Conservation (phyloP, 441 rosid genomes). For the Syzygium syzygioides region DNA sequence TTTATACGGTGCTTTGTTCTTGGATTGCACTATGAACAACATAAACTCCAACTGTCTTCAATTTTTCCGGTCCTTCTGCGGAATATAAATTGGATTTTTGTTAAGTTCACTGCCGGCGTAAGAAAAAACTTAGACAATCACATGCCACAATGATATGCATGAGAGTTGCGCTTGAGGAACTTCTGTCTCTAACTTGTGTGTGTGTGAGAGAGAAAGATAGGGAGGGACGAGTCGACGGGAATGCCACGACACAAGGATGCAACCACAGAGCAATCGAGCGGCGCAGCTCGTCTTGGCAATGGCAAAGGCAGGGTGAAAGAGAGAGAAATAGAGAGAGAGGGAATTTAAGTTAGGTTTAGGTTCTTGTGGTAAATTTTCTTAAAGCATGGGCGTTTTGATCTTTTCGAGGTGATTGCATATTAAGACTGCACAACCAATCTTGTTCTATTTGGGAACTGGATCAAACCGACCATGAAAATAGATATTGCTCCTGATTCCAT, state of each 20-base stretch:
- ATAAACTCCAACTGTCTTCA: not conserved
- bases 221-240: not conserved
- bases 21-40: not conserved
- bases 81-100: not conserved
- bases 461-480: too few relatives aligned
- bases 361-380: not conserved
- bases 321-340: not conserved
- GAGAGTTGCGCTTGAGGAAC: not conserved
- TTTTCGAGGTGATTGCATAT: too few relatives aligned
- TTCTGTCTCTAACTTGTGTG: rapidly evolving
- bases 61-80: not conserved
- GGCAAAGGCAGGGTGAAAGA: not conserved
- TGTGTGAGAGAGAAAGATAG: rapidly evolving
- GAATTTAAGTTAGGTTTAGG: not conserved
- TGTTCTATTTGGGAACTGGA: too few relatives aligned
- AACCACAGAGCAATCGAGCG: not conserved
- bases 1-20: not conserved
- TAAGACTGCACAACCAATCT: too few relatives aligned
- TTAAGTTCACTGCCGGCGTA: not conserved
- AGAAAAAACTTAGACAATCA: not conserved
- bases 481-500: too few relatives aligned
- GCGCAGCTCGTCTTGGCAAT: not conserved
- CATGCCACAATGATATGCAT: not conserved
- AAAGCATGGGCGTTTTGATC: too few relatives aligned
- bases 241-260: not conserved